A percentile compares a stretch with the other conserved stretches of the same genome.
Evolutionary conservation across 2,329 filamentous ascomycete genomes (phyloP).

Genomic region (Pseudogymnoascus sp.): DNA sequence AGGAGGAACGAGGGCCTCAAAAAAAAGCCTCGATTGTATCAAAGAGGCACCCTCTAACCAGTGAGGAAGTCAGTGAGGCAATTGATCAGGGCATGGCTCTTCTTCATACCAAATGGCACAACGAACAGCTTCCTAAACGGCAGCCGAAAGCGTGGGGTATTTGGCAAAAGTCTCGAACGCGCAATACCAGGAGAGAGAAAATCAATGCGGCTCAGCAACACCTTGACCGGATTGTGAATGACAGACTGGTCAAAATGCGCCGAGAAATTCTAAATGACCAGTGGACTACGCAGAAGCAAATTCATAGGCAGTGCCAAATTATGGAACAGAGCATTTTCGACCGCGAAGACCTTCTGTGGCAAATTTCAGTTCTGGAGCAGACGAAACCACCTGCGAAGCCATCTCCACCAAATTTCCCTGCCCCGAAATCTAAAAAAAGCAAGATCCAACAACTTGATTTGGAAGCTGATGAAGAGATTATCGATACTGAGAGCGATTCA

Average conservation of each 20-base stretch:
- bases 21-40: constrained; percentile 28
- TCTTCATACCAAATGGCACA: constrained; percentile 47
- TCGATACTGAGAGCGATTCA: constrained; percentile 17
- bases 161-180: constrained; percentile 50
- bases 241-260: constrained; percentile 47
- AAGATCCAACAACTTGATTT: background rate
- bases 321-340: constrained; percentile 59
- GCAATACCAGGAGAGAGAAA: constrained; percentile 30
- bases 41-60: constrained; percentile 29
- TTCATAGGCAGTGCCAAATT: constrained; percentile 46
- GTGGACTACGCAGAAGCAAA: constrained; percentile 43
- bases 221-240: constrained; percentile 33
- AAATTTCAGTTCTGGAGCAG: constrained; percentile 37
- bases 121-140: constrained; percentile 46
- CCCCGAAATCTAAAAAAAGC: background rate
- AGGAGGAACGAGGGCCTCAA: constrained; percentile 37
- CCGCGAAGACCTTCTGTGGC: constrained; percentile 44
- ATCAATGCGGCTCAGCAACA: constrained; percentile 37
- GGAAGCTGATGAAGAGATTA: constrained; percentile 20
- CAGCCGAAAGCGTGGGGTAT: constrained; percentile 47
- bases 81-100: constrained; percentile 46
- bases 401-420: background rate
- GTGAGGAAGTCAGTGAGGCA: constrained; percentile 39
- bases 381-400: constrained; percentile 33
- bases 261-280: constrained; percentile 41